Evolutionary conservation across 2,329 filamentous ascomycete genomes (phyloP).

Genomic region (Penicillium freii): DNA sequence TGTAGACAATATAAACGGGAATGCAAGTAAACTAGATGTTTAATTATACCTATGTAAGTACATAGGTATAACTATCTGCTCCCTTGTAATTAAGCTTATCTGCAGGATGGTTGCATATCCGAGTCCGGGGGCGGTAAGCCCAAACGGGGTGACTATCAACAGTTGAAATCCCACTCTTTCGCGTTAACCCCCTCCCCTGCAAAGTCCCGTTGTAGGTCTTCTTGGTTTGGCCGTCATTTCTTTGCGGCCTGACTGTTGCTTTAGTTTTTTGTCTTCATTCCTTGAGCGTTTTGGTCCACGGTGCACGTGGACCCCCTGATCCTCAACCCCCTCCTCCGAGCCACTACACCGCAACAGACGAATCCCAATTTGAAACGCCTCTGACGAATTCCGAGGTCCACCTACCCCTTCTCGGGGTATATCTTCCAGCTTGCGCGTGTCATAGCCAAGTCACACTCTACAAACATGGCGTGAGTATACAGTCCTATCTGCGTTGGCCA

Average conservation of each 20-base stretch:
- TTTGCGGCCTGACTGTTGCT: constrained; percentile 7
- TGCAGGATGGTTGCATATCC: constrained; percentile 6
- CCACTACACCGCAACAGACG: constrained; percentile 9
- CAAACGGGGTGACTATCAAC: constrained; percentile 26
- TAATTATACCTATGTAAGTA: not conserved
- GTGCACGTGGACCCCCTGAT: constrained; percentile 21
- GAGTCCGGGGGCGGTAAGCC: constrained; percentile 23
- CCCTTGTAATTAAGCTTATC: constrained; percentile 9
- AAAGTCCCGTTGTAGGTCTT: constrained; percentile 4
- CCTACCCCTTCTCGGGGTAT: constrained; percentile 29
- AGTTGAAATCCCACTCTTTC: constrained; percentile 18
- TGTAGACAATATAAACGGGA: not conserved
- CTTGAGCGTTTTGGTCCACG: constrained; percentile 6
- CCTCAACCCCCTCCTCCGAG: constrained; percentile 11
- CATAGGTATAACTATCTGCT: not conserved
- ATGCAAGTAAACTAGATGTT: not conserved
- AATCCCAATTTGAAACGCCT: constrained; percentile 12
- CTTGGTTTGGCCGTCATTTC: constrained; percentile 1
- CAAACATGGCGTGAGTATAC: constrained; percentile 50
- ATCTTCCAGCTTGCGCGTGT: constrained; percentile 13
- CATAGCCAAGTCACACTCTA: constrained; percentile 17
- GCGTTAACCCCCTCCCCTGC: constrained; percentile 4
- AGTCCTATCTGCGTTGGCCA: constrained; percentile 6
- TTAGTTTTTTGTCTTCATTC: constrained; percentile 1
- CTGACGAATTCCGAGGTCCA: constrained; percentile 11